Base-by-base conservation (phyloP, 176 grass and related monocot genomes). In the Puccinellia tenuiflora region DNA sequence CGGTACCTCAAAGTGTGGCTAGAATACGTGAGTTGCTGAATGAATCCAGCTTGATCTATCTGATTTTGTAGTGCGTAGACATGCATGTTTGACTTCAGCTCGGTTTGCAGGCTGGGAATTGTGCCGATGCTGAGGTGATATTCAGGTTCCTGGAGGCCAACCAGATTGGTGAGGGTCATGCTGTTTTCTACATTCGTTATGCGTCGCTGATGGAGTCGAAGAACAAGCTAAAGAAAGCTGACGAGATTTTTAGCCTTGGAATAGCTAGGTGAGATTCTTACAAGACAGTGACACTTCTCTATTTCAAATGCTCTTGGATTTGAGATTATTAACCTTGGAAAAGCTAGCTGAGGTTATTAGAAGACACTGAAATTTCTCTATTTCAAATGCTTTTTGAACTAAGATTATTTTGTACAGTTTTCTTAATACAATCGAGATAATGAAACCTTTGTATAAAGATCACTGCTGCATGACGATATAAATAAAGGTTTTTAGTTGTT, bases 1-100 rank as follows among this genome's bases (percentile, higher is more conserved):
- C 96, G 91, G 28, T 99, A 96, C 81, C 93, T 96, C 60, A 99
- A 99, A 99, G 84, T 99, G 70, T 99, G 96, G 96, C 35, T 99
- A 67, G 96, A 99, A 99, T 96, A 99, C 28, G 96, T 96, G 63
- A 67, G 96, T 87, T 65, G 3, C 38, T 82, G 38, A n/a, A 51
- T 31, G 40, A 28, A n/a, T 25, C 13, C 38, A 63, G 22, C 25
- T 80, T 31, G 68, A 61, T 78, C 51, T 17, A 56, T 46, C 45
- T 82, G 26, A 12, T 24, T 37, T 52, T 83, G 22, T 67, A 7
- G 31, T 76, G 21, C 33, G 73, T 70, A 50, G n/a, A 47, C 24
- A n/a, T 80, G 29, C 55, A 24, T 76, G 40, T 56, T 56, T 79
- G 13, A 20, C 18, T 70, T 76, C 39, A 68, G 39, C 75, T 81